These are phyloP conservation scores for Cutaneotrichosporon sp. DNA, from an alignment of 1,284 basidiomycete species.

Conservation along the genomic window DNA sequence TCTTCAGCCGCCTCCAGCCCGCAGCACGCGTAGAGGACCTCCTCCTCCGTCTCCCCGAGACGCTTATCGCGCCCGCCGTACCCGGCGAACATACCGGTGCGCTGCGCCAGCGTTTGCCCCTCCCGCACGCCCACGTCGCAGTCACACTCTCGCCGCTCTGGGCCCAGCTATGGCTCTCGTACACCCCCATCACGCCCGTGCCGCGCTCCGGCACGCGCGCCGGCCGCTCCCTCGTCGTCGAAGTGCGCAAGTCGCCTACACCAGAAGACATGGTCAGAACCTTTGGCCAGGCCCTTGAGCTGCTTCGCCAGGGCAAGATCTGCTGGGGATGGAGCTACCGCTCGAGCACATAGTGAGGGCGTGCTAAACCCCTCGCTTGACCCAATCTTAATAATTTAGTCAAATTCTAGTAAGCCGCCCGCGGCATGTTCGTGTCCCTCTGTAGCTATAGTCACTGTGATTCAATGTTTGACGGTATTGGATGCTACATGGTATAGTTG, in stretches of 20 bases:
- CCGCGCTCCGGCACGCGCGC: constrained; percentile 6
- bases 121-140: constrained; percentile 27
- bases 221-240: constrained; percentile 26
- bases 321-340: constrained; percentile 25
- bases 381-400: too few species aligned
- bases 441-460: too few species aligned
- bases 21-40: constrained; percentile 39
- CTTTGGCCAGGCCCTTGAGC: constrained; percentile 31
- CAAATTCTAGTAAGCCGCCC: too few species aligned
- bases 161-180: constrained; percentile 28
- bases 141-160: constrained; percentile 34
- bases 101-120: constrained; percentile 16
- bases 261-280: constrained; percentile 26
- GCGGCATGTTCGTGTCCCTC: too few species aligned
- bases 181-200: constrained; percentile 14
- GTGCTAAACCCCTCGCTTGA: too few species aligned
- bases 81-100: not conserved
- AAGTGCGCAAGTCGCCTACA: constrained; percentile 24
- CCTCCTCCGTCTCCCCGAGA: constrained; percentile 23
- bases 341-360: not conserved
- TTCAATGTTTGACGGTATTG: too few species aligned
- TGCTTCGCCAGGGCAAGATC: constrained; percentile 25
- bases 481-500: too few species aligned
- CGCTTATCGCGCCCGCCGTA: constrained; percentile 13
- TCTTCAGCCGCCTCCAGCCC: constrained; percentile 35